Evolutionary conservation across 805 yeast genomes (phyloP), one percentile per base, ranked within the genome.

Genomic region (Isabelozyma gotoi): DNA sequence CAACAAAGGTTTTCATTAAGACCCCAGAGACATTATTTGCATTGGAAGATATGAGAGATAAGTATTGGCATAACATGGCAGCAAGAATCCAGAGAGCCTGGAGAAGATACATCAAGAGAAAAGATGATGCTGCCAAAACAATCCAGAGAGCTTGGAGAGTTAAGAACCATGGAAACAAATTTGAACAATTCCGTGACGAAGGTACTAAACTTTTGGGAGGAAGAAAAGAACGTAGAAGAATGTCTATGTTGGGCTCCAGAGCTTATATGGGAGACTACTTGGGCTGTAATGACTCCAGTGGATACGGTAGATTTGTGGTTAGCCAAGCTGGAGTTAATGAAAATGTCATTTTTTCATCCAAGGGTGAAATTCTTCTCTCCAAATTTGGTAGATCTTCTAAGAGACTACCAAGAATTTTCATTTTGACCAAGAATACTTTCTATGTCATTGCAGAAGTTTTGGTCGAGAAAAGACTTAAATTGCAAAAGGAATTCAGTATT

Each of bases 51-150:
- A 82, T 92, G 92, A 81, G 98, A 64, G 99, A 94, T 57, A 86
- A 84, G 70, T 94, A 90, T 62, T 94, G 99, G 98, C 92, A 89
- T 59, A 88, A 88, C 55, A 94, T 94, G 96, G 99, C 99, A 4
- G 91, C 96, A 3, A 81, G 96, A 56, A 92, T 94, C 54, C 99
- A 94, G 73, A 81, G 97, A 52, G 98, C 99, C 3, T 90, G 97
- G 88, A 80, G 99, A 71, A 76, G 88, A 55, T 88, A 85, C 60
- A 70, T 83, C 48, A 83, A 82, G 63, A 77, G 88, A 59, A 84
- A 91, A 68, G 85, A 84, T 44, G 96, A 88, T 56, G 90, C 96
- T 18, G 97, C 97, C 1, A 81, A 78, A 45, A 77, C 75, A 41
- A 81, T 89, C 35, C 97, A 91, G 67, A 77, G 84, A 48, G 82